Percentiles rank a stretch among this genome's conserved stretches.
Evolutionary conservation across 768 basidiomycete species (phyloP).

Genomic region (Ephemerocybe angulata): DNA sequence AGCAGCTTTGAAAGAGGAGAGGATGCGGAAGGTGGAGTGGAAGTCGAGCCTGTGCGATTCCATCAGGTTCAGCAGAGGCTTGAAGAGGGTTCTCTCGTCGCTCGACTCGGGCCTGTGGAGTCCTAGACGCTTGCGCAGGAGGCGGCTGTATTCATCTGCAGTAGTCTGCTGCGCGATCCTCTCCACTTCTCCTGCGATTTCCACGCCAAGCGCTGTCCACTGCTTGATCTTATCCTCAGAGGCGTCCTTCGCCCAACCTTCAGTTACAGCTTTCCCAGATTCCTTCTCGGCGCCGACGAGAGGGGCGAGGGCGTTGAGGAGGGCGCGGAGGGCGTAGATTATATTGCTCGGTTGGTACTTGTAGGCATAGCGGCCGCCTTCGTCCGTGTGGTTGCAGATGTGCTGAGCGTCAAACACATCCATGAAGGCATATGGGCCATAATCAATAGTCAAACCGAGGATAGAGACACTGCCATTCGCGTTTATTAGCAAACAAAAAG

Average conservation of each 20-base stretch:
- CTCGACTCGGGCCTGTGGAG: conserved; percentile 49
- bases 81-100: conserved; percentile 61
- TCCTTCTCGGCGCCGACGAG: conserved; percentile 77
- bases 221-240: conserved; percentile 51
- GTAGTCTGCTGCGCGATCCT: conserved; percentile 55
- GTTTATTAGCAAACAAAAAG: conserved; percentile 3
- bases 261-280: conserved; percentile 46
- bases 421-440: conserved; percentile 93
- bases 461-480: conserved; percentile 55
- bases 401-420: conserved; percentile 83
- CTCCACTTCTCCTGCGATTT: conserved; percentile 60
- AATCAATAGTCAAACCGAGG: conserved; percentile 74
- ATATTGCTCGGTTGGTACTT: conserved; percentile 78
- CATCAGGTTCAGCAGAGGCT: conserved; percentile 73
- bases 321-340: conserved; percentile 72
- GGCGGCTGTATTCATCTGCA: conserved; percentile 56
- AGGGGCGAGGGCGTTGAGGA: conserved; percentile 76
- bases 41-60: conserved; percentile 79
- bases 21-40: conserved; percentile 74
- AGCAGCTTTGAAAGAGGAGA: conserved; percentile 58
- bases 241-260: conserved; percentile 62
- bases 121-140: conserved; percentile 83
- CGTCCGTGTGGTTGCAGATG: conserved; percentile 90
- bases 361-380: conserved; percentile 75
- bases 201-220: conserved; percentile 59